These are phyloP conservation scores for Nakaseomyces uthaithaninus DNA, from an alignment of 1,139 yeast genomes.

Conservation along the genomic window DNA sequence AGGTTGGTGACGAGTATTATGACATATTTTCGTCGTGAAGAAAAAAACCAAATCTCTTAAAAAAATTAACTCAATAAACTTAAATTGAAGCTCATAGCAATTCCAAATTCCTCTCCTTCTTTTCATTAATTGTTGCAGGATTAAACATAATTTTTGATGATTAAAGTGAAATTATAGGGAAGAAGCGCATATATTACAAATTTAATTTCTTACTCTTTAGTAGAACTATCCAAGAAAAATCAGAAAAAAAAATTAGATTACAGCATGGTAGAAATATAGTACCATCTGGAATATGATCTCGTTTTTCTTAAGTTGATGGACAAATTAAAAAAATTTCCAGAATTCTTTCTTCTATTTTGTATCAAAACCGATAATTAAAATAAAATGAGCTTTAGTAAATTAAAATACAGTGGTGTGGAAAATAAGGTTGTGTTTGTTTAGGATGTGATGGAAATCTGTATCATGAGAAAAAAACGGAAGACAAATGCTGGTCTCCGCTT, in stretches of 20 bases:
- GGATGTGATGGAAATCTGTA: background rate
- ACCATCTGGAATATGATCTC: too few relatives aligned
- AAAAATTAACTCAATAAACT: too few relatives aligned
- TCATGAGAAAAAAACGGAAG: background rate
- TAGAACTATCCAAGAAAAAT: background rate
- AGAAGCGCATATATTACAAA: slow-evolving; percentile 3
- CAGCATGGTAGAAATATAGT: too few relatives aligned
- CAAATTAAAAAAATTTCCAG: background rate
- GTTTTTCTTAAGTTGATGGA: too few relatives aligned
- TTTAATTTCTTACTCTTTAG: background rate
- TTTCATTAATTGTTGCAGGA: background rate
- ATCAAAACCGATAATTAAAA: slow-evolving; percentile 4
- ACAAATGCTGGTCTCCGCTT: slow-evolving; percentile 1
- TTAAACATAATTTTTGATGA: slow-evolving; percentile 2
- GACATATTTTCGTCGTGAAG: too few relatives aligned
- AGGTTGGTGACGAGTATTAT: too few relatives aligned
- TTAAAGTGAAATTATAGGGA: slow-evolving; percentile 1
- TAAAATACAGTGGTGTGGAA: slow-evolving; percentile 4
- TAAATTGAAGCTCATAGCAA: too few relatives aligned
- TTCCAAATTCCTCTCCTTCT: background rate
- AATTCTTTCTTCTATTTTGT: background rate
- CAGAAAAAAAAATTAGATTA: background rate
- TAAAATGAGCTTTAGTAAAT: slow-evolving; percentile 5
- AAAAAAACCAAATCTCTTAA: too few relatives aligned
- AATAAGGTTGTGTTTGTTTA: too few relatives aligned